A percentile compares a stretch with the other conserved stretches of the same genome.
Evolutionary conservation across 441 rosid species (phyloP).

Genomic region (Caryocar brasiliense): DNA sequence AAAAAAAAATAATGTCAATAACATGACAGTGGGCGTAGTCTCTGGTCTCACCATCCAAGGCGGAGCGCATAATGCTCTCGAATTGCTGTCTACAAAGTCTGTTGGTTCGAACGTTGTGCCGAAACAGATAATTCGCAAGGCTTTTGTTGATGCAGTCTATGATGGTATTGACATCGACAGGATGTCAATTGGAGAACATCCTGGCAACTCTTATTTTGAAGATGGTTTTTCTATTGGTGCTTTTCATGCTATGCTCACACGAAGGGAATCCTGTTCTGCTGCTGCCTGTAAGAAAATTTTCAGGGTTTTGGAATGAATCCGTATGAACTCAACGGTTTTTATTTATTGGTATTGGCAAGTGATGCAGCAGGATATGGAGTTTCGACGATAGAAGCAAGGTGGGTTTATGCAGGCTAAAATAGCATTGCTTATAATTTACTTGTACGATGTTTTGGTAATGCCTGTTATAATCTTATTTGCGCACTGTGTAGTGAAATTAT

Average conservation of each 20-base stretch:
- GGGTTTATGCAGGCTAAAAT: too few species aligned
- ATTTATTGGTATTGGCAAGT: too few species aligned
- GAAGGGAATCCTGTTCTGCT: constrained; percentile 18
- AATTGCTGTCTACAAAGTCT: constrained; percentile 14
- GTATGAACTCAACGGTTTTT: too few species aligned
- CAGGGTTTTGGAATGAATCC: too few species aligned
- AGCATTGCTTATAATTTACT: too few species aligned
- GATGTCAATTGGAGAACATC: background rate
- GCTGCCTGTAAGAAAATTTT: constrained; percentile 42
- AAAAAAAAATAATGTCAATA: too few species aligned
- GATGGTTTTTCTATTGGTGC: constrained; percentile 26
- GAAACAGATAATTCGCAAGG: constrained; percentile 10
- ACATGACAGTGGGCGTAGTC: too few species aligned
- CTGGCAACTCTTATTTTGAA: background rate
- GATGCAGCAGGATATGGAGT: too few species aligned
- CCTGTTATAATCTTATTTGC: too few species aligned
- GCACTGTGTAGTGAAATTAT: background rate
- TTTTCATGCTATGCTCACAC: constrained; percentile 22
- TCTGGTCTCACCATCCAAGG: background rate
- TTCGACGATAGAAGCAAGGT: too few species aligned
- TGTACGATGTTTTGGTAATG: too few species aligned
- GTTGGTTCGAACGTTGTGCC: constrained; percentile 7
- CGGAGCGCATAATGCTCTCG: constrained; percentile 13
- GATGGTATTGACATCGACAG: constrained; percentile 18
- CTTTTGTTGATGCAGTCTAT: constrained; percentile 2